Evolutionary conservation across 2,329 filamentous ascomycete species (phyloP).

Genomic region (Tolypocladium ophioglossoides): DNA sequence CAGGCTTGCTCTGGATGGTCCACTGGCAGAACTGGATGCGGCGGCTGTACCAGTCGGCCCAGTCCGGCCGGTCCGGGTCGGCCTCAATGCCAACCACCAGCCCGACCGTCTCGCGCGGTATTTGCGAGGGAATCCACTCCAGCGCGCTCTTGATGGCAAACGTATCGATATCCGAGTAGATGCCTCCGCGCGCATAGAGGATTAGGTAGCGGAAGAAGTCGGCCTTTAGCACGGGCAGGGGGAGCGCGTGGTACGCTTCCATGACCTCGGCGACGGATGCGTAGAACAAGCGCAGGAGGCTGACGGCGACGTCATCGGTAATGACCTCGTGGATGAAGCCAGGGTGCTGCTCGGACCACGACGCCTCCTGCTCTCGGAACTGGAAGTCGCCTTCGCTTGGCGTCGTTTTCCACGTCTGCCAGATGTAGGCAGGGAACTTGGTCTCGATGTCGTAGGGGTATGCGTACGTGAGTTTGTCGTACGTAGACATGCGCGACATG

Average conservation of each 20-base stretch:
- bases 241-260: slow-evolving; percentile 64
- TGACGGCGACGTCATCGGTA: slow-evolving; percentile 75
- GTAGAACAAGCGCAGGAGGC: slow-evolving; percentile 79
- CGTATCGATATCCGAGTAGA: slow-evolving; percentile 91
- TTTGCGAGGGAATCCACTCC: slow-evolving; percentile 74
- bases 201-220: slow-evolving; percentile 73
- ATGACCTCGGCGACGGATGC: slow-evolving; percentile 69
- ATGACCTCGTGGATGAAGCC: slow-evolving; percentile 95
- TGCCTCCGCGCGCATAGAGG: slow-evolving; percentile 47
- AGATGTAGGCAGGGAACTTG: slow-evolving; percentile 96
- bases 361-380: slow-evolving; percentile 76
- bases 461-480: slow-evolving; percentile 79
- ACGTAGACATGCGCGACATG: slow-evolving; percentile 59
- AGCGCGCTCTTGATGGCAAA: slow-evolving; percentile 69
- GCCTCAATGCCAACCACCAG: slow-evolving; percentile 93
- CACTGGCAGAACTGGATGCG: slow-evolving; percentile 98
- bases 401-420: slow-evolving; percentile 95
- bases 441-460: slow-evolving; percentile 83
- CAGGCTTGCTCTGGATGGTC: slow-evolving; percentile 94
- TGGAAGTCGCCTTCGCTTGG: slow-evolving; percentile 68
- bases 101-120: slow-evolving; percentile 69
- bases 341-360: slow-evolving; percentile 80
- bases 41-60: slow-evolving; percentile 91
- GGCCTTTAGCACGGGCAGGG: slow-evolving; percentile 65
- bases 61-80: slow-evolving; percentile 85